These are phyloP conservation scores for Saururus chinensis DNA, from an alignment of 164 flowering plant genomes.

Conservation along the genomic window DNA sequence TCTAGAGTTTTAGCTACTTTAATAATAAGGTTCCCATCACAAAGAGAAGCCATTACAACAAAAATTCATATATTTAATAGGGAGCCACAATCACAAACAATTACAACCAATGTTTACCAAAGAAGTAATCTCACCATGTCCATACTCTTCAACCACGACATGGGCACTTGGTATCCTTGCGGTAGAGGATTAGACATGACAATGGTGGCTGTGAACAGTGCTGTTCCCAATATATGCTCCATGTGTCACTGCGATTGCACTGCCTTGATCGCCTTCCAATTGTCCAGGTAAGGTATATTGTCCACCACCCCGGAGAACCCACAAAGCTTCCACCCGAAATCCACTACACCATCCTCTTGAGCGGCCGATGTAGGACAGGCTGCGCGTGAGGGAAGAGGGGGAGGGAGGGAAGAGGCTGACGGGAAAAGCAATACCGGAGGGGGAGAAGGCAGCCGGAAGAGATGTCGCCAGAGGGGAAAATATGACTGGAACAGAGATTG, in stretches of 20 bases:
- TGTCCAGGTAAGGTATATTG: constrained; percentile 89
- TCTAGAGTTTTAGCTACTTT: no score
- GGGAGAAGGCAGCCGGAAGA: no score
- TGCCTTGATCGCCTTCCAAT: constrained; percentile 55
- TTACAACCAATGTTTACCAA: constrained; percentile 52
- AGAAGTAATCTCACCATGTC: no score
- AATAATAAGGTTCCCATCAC: no score
- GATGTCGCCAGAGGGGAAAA: no score
- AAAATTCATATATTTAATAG: neutral
- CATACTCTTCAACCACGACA: constrained; percentile 89
- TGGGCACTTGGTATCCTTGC: constrained; percentile 47
- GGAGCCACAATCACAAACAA: neutral
- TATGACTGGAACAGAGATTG: no score
- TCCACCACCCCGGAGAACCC: constrained; percentile 40
- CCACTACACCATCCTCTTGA: no score
- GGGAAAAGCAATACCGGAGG: no score
- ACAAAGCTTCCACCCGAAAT: constrained; percentile 45
- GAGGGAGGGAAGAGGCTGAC: no score
- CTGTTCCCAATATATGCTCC: constrained; percentile 89
- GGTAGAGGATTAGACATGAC: constrained; percentile 80
- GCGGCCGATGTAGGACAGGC: no score
- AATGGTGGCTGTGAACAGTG: constrained; percentile 59
- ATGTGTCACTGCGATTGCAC: constrained; percentile 51
- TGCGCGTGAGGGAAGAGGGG: no score
- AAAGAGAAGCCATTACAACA: no score